phyloP scores from a whole-genome alignment of 2,329 filamentous ascomycete species.

The Graphilbum ipis-grandicollis region DNA sequence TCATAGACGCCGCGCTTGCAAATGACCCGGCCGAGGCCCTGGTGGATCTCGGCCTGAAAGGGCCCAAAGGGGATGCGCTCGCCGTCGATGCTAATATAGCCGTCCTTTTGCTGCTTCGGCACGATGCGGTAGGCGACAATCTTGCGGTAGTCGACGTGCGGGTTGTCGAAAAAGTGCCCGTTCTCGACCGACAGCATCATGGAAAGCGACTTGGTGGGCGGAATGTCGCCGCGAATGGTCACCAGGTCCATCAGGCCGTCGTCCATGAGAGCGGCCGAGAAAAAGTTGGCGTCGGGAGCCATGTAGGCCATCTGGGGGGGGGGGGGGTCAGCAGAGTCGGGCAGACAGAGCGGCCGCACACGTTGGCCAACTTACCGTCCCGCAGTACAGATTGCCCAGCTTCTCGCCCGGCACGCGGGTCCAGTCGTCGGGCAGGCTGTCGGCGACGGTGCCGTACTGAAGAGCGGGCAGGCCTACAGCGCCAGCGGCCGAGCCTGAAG shows the following conservation, averaged over 20 bases:
- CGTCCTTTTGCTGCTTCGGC: constrained; percentile 51
- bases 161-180: constrained; percentile 63
- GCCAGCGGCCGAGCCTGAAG: not conserved
- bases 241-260: constrained; percentile 81
- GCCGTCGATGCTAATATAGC: constrained; percentile 88
- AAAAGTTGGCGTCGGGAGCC: constrained; percentile 76
- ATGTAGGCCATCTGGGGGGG: constrained; percentile 62
- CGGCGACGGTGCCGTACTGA: constrained; percentile 62
- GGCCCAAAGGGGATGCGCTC: constrained; percentile 74
- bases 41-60: constrained; percentile 82
- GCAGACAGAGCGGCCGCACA: not conserved
- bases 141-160: constrained; percentile 66
- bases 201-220: constrained; percentile 45
- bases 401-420: constrained; percentile 54
- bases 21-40: constrained; percentile 66
- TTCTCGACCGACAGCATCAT: constrained; percentile 57
- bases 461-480: constrained; percentile 43
- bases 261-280: constrained; percentile 61
- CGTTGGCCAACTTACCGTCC: constrained; percentile 43
- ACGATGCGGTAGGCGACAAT: constrained; percentile 74
- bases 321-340: not conserved
- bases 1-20: constrained; percentile 68
- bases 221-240: constrained; percentile 59
- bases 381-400: constrained; percentile 82
- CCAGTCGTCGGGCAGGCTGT: constrained; percentile 65